A percentile compares a stretch with the other conserved stretches of the same genome.
Conservation (phyloP, 768 basidiomycete genomes). For the Amanita jacksonii region DNA sequence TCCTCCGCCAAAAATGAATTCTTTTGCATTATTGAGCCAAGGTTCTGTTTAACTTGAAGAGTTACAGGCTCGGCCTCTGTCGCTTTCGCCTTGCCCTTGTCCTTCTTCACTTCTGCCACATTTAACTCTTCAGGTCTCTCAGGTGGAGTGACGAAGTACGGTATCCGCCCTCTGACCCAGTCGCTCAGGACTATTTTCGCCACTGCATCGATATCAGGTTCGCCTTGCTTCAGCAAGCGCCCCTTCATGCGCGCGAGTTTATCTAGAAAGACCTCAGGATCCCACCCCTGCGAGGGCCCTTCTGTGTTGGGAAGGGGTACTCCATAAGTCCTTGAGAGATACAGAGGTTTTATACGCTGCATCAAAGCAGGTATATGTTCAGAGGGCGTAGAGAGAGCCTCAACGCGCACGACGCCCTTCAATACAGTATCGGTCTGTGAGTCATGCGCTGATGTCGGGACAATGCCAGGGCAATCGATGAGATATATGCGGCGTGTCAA, state of each 20-base stretch:
- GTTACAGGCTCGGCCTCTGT: constrained; percentile 29
- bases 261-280: constrained; percentile 72
- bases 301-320: constrained; percentile 53
- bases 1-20: constrained; percentile 83
- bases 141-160: constrained; percentile 91
- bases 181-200: constrained; percentile 94
- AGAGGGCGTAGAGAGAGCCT: constrained; percentile 85
- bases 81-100: constrained; percentile 49
- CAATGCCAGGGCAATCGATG: constrained; percentile 98
- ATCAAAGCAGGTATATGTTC: constrained; percentile 88
- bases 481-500: constrained; percentile 94
- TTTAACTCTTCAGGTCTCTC: constrained; percentile 69
- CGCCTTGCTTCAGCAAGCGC: constrained; percentile 86
- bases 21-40: constrained; percentile 83
- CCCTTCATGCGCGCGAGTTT: constrained; percentile 86
- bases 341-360: constrained; percentile 85
- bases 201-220: constrained; percentile 86
- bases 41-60: constrained; percentile 73
- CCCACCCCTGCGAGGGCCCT: constrained; percentile 47
- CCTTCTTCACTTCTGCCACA: constrained; percentile 47
- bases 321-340: constrained; percentile 80
- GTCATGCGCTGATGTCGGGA: constrained; percentile 88
- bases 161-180: constrained; percentile 96
- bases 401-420: constrained; percentile 94
- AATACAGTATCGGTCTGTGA: constrained; percentile 86